Base-by-base conservation (phyloP, 805 yeast species). In the Millerozyma miso region DNA sequence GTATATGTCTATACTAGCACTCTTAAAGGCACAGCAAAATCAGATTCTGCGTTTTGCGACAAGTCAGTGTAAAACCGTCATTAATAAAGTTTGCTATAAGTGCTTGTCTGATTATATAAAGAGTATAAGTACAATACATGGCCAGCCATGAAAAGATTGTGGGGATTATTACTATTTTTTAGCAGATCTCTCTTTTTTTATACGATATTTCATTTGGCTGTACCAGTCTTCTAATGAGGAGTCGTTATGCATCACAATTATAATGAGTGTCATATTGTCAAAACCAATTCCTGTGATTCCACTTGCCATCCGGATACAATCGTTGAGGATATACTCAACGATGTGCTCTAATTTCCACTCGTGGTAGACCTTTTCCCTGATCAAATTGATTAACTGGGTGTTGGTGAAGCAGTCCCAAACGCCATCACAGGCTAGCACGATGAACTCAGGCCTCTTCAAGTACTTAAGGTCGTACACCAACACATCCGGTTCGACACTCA, bases 211-310 rank as follows among this genome's bases (percentile, higher is more conserved):
- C 73, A 83, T 78, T 44, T 62, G 57, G 3, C 60, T 59, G 50
- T 80, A 74, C 93, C 93, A 85, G 15, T 71, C 72, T 17, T 76
- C 76, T 34, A 83, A 54, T 1, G 68, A 55, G 4, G 56, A 56
- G 16, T 46, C 43, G 29, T 70, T 69, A 54, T 83, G 87, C 31
- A 83, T 56, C 1, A 85, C 85, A 6, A 85, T 73, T 4, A 85
- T 75, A n/a, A 83, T 73, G 15, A 83, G 66, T 0, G 90, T 84
- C 91, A 85, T 85, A 55, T 85, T 85, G 59, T 85, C 95, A 52
- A 83, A 85, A 1, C 95, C 95, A 19, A 84, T 77, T 2, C 93
- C 93, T 0, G 91, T 85, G 23, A 76, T 71, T 31, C 83, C 80
- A 50, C 83, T 78, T 1, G 91, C 90, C 76, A 80, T 78, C 4